Evolutionary conservation across 345 rosid species (phyloP), one percentile per base, ranked within the genome.

Genomic region (Hibiscus tridactylites): DNA sequence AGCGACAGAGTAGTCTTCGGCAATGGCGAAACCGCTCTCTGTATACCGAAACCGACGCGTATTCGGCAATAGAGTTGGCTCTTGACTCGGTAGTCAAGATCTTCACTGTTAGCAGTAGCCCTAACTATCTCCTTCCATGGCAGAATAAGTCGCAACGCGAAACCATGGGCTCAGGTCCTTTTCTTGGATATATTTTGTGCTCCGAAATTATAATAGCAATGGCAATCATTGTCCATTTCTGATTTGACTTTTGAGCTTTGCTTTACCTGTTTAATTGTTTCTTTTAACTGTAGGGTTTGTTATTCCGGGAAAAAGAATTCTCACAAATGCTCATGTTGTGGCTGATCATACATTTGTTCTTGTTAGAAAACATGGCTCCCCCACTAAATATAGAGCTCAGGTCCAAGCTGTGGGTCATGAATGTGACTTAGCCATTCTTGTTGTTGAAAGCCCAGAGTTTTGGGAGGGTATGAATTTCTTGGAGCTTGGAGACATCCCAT

Each of bases 291-390:
- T 72, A 86, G 90, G 92, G 52, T 86, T 88, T 54, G 81, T 82
- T 39, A 89, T 93, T 21, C 79, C 77, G 59, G 97, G 97, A 37
- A 87, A 79, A 71, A 86, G 61, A 82, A 88, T 91, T 74, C 83
- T 93, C 50, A 91, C 98, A 47, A 93, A 89, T 71, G 98, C 96
- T 5, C 98, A 93, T 64, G 97, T 91, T 10, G 97, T 91, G 61
- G 92, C 96, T 59, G 93, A 93, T 77, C 85, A 89, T 75, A 84
- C 96, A 4, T 91, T 91, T 70, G 97, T 93, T 60, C 79, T 89
- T 24, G 92, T 93, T 61, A 88, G 96, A 78, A 93, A 90, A 77
- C 97, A 93, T 26, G 96, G 97, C 5, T 88, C 91, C 17, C 88
- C 96, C 2, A 84, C 86, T 65, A 91, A 89, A 73, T 86, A 83